Evolutionary conservation across 345 rosid genomes (phyloP).

Genomic region (Excoecaria cochinchinensis): DNA sequence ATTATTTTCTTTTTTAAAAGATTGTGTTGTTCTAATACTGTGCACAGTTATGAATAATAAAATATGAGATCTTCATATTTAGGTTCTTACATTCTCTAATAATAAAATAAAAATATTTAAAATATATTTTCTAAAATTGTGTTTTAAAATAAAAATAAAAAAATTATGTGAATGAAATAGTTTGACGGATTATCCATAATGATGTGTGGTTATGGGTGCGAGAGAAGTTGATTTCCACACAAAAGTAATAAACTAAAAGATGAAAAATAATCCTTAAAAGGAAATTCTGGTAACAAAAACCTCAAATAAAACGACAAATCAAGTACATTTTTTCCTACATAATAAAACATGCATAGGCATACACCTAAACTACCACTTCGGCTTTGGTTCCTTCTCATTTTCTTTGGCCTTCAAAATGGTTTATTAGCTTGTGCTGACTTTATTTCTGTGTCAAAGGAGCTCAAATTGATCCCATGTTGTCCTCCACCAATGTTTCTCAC

Average conservation of each 20-base stretch:
- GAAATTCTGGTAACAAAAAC: neutral
- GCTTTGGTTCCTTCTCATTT: neutral
- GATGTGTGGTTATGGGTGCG: too few species aligned
- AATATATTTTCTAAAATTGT: too few species aligned
- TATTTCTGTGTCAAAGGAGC: constrained; percentile 28
- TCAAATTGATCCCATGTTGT: constrained; percentile 24
- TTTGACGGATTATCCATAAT: too few species aligned
- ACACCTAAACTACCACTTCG: constrained; percentile 10
- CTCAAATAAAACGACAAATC: neutral
- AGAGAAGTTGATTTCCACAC: neutral
- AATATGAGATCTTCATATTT: too few species aligned
- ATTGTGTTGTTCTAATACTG: too few species aligned
- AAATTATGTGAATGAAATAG: too few species aligned
- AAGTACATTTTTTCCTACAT: neutral
- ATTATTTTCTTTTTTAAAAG: too few species aligned
- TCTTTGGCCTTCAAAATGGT: constrained; percentile 23
- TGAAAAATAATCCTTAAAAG: neutral
- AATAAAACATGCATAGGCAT: neutral
- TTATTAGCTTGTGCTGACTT: constrained; percentile 28
- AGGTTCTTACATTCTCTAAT: too few species aligned
- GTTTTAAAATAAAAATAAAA: too few species aligned
- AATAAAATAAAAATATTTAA: too few species aligned
- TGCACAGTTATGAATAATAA: too few species aligned
- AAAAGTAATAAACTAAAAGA: neutral
- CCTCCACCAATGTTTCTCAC: constrained; percentile 35